phyloP scores from a whole-genome alignment of 1,139 yeast genomes.

The Pichia kudriavzevii region DNA sequence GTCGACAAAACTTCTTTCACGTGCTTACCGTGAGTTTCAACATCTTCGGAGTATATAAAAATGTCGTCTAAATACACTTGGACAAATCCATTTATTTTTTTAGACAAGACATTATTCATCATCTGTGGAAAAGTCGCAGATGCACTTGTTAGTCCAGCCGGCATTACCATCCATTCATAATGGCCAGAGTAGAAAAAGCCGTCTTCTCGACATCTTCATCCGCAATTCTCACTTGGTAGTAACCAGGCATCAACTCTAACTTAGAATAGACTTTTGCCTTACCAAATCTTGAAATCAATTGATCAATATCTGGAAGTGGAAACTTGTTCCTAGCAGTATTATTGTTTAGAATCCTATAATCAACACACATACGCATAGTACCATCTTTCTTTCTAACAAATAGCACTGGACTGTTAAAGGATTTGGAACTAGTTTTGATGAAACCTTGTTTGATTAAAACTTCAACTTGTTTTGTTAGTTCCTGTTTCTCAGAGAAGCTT shows the following conservation, averaged over 20 bases:
- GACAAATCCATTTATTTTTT: slow-evolving; percentile 20
- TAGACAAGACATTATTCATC: slow-evolving; percentile 15
- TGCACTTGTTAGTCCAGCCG: slow-evolving; percentile 19
- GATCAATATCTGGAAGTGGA: slow-evolving; percentile 20
- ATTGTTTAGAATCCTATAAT: slow-evolving; percentile 23
- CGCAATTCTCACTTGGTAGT: slow-evolving; percentile 15
- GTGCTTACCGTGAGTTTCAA: slow-evolving; percentile 15
- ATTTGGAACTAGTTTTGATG: neutral
- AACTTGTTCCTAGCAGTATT: slow-evolving; percentile 20
- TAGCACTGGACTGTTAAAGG: neutral
- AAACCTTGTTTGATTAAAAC: neutral
- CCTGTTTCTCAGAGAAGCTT: too few relatives aligned
- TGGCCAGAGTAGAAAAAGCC: slow-evolving; percentile 3
- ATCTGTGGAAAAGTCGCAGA: slow-evolving; percentile 11
- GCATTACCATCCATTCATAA: slow-evolving; percentile 20
- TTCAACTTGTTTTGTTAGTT: neutral
- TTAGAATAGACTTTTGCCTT: slow-evolving; percentile 12
- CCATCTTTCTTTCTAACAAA: slow-evolving; percentile 15
- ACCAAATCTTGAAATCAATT: neutral
- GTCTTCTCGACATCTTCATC: neutral
- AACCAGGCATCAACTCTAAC: slow-evolving; percentile 18
- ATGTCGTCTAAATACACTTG: too few relatives aligned
- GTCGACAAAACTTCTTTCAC: slow-evolving; percentile 16
- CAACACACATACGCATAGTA: slow-evolving; percentile 20
- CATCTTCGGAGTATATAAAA: too few relatives aligned